phyloP scores from a whole-genome alignment of 805 yeast species.

The Saturnispora silvae region DNA sequence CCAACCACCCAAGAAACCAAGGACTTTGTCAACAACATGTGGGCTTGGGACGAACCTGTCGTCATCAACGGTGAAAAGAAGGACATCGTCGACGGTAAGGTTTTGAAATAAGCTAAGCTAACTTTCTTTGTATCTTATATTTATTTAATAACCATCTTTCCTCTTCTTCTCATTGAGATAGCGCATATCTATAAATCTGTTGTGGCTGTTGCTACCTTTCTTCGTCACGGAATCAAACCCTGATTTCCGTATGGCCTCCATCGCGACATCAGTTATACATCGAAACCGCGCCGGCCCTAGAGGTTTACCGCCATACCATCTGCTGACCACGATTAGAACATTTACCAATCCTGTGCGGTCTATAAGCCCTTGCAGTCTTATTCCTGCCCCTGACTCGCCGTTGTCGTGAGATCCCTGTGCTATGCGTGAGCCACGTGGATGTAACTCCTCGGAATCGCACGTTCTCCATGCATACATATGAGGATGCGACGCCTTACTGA shows the following conservation, averaged over 20 bases:
- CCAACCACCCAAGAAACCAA: conserved; percentile 64
- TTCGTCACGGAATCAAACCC: conserved; percentile 20
- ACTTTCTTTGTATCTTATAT: background rate
- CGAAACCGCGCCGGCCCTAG: conserved; percentile 64
- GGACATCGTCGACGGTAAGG: conserved; percentile 97
- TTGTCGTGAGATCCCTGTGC: conserved; percentile 57
- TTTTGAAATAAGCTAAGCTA: conserved; percentile 57
- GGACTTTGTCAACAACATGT: conserved; percentile 77
- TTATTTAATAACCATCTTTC: background rate
- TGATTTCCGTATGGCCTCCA: conserved; percentile 37
- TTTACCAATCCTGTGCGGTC: conserved; percentile 40
- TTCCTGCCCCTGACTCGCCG: conserved; percentile 72
- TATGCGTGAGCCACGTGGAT: conserved; percentile 17
- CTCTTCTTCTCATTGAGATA: no score
- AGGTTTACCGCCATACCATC: conserved; percentile 80
- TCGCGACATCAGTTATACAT: conserved; percentile 48
- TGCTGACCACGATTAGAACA: conserved; percentile 53
- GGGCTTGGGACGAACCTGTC: conserved; percentile 98
- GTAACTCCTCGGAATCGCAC: conserved; percentile 18
- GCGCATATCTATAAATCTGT: no score
- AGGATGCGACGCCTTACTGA: conserved; percentile 57
- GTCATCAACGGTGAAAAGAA: conserved; percentile 64
- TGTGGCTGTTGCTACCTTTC: no score
- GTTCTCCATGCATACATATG: conserved; percentile 69
- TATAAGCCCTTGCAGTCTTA: conserved; percentile 42